Percentiles rank a stretch among this genome's conserved stretches.
phyloP scores from a whole-genome alignment of 1,284 basidiomycete species.

The Meripilus lineatus region DNA sequence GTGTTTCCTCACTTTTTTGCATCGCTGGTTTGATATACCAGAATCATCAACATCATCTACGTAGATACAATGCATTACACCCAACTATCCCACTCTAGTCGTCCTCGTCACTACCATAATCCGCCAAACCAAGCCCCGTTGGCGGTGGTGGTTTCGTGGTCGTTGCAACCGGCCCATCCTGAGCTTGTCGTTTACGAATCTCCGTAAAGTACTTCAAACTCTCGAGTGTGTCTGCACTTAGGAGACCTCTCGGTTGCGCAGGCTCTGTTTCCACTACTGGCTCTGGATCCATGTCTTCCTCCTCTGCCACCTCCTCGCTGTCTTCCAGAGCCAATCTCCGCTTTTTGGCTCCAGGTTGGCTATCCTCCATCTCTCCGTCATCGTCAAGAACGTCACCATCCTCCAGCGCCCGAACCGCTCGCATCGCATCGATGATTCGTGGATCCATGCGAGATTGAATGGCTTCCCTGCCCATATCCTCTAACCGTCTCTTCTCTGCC shows the following conservation, averaged over 20 bases:
- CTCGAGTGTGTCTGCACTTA: slow-evolving; percentile 78
- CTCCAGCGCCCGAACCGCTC: slow-evolving; percentile 77
- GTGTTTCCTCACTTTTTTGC: too few species aligned
- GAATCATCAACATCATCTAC: too few species aligned
- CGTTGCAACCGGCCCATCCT: slow-evolving; percentile 16
- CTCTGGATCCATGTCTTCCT: slow-evolving; percentile 28
- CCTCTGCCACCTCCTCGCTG: slow-evolving; percentile 32
- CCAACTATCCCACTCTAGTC: too few species aligned
- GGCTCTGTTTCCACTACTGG: slow-evolving; percentile 24
- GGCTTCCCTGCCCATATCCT: slow-evolving; percentile 78
- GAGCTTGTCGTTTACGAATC: slow-evolving; percentile 58
- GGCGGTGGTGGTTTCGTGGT: slow-evolving; percentile 29
- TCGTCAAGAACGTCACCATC: slow-evolving; percentile 63
- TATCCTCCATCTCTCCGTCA: slow-evolving; percentile 30
- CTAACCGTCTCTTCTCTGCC: slow-evolving; percentile 76
- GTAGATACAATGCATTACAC: neutral
- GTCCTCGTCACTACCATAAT: slow-evolving; percentile 80
- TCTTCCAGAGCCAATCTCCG: slow-evolving; percentile 29
- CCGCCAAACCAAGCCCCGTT: slow-evolving; percentile 52
- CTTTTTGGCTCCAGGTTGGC: slow-evolving; percentile 27
- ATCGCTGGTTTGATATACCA: too few species aligned
- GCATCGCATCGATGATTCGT: slow-evolving; percentile 81
- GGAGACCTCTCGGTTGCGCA: slow-evolving; percentile 45
- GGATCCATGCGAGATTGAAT: slow-evolving; percentile 83
- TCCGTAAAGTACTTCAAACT: slow-evolving; percentile 85